Evolutionary conservation across 2,329 filamentous ascomycete species (phyloP), one percentile per base, ranked within the genome.

Genomic region (Monilinia fructicola): DNA sequence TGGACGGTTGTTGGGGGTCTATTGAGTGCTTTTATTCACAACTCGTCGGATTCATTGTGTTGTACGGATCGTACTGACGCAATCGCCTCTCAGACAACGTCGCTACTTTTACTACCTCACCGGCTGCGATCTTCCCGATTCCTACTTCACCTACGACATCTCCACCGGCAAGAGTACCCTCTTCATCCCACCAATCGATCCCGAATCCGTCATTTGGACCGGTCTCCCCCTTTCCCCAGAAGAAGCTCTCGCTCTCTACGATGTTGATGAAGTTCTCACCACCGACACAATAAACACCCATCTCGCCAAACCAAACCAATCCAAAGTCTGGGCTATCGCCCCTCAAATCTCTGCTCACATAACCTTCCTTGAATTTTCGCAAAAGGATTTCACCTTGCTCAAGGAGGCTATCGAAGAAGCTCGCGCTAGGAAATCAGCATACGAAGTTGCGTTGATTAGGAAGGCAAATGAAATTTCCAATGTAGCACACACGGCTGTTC

Each of bases 31-130:
- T 18, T 21, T 11, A n/a, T 35, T 23, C 9, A 4, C 10, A 35
- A 35, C 9, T 35, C 14, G 16, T 12, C 38, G 31, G 21, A 3
- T 42, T 28, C 28, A 6, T 14, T n/a, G 1, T 50, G 6, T 42
- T 16, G 14, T 3, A 11, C 18, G 11, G 12, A 23, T 40, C 52
- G 35, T 42, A n/a, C 46, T 69, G 50, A 62, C 18, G 65, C 67
- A 67, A 71, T 31, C 7, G 21, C 23, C 14, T 38, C 64, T 12
- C 72, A 93, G 92, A 71, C 93, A 97, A 79, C 91, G 93, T 70
- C 89, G 95, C 65, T 91, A 88, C 78, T 99, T 99, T 81, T 97
- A 91, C 85, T 99, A 99, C 79, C 83, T 98, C 54, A 94, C 92
- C 31, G 95, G 95, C 73, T 96, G 88, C 75, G 71, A 88, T 69